A percentile compares a stretch with the other conserved stretches of the same genome.
Evolutionary conservation across 805 yeast genomes (phyloP).

Genomic region (Ogataea philodendri): DNA sequence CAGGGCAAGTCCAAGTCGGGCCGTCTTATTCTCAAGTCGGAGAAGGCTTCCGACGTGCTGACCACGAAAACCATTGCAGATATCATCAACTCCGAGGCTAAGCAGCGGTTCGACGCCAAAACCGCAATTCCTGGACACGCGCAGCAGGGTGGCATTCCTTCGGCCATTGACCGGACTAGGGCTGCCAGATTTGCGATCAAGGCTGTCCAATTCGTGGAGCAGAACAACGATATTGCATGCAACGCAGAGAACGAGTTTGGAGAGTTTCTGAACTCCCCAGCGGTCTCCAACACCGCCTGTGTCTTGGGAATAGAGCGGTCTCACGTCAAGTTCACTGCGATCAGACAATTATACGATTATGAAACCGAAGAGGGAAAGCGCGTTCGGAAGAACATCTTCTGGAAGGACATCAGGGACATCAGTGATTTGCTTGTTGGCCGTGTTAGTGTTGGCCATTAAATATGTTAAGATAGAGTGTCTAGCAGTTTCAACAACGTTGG

Average conservation of each 20-base stretch:
- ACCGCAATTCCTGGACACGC: slow-evolving; percentile 86
- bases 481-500: slow-evolving; percentile 1
- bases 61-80: slow-evolving; percentile 69
- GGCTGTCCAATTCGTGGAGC: slow-evolving; percentile 68
- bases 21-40: slow-evolving; percentile 64
- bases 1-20: slow-evolving; percentile 69
- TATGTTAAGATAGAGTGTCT: slow-evolving; percentile 4
- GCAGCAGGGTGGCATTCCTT: slow-evolving; percentile 79
- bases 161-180: slow-evolving; percentile 73
- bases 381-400: slow-evolving; percentile 85
- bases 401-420: slow-evolving; percentile 73
- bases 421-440: slow-evolving; percentile 86
- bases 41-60: slow-evolving; percentile 65
- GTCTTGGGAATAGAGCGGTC: slow-evolving; percentile 83
- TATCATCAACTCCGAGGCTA: slow-evolving; percentile 60
- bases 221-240: slow-evolving; percentile 22
- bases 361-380: slow-evolving; percentile 81
- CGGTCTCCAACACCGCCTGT: slow-evolving; percentile 56
- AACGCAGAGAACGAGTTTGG: slow-evolving; percentile 30
- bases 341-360: slow-evolving; percentile 75
- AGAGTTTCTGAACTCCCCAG: slow-evolving; percentile 28
- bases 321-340: slow-evolving; percentile 68
- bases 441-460: slow-evolving; percentile 27
- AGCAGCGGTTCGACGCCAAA: slow-evolving; percentile 69
- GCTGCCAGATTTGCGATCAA: slow-evolving; percentile 70